Evolutionary conservation across 345 rosid genomes (phyloP).

Genomic region (Reutealis trisperma): DNA sequence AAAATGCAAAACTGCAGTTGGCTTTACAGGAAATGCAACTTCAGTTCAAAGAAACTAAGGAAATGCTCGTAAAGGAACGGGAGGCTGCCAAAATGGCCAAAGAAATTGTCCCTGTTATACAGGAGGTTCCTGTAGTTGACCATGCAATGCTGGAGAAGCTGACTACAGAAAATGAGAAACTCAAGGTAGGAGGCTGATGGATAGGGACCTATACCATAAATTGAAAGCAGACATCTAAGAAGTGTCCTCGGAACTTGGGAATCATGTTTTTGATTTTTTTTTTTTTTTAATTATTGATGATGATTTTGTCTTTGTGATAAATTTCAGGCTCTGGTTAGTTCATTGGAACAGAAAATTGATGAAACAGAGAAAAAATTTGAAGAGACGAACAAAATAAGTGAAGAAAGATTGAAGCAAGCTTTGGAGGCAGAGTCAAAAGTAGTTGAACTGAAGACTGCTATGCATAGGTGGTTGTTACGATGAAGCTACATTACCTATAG

Average conservation of each 20-base stretch:
- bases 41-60: slow-evolving; percentile 85
- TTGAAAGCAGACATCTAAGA: slow-evolving; percentile 13
- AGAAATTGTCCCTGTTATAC: slow-evolving; percentile 71
- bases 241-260: slow-evolving; percentile 11
- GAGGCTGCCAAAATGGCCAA: slow-evolving; percentile 69
- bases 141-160: slow-evolving; percentile 72
- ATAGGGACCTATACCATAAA: slow-evolving; percentile 6
- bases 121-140: slow-evolving; percentile 88
- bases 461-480: slow-evolving; percentile 61
- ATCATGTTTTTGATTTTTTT: not conserved
- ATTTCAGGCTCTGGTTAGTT: slow-evolving; percentile 72
- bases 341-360: slow-evolving; percentile 81
- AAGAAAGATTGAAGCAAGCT: slow-evolving; percentile 94
- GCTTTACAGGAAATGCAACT: slow-evolving; percentile 79
- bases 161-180: slow-evolving; percentile 79
- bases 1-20: slow-evolving; percentile 76
- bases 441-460: slow-evolving; percentile 75
- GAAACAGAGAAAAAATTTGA: slow-evolving; percentile 85
- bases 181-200: slow-evolving; percentile 59
- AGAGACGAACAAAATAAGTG: slow-evolving; percentile 74
- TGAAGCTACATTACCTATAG: not conserved
- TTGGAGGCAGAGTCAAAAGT: slow-evolving; percentile 89
- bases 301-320: slow-evolving; percentile 19
- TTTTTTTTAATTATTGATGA: slow-evolving; percentile 1
- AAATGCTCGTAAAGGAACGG: slow-evolving; percentile 65